A percentile compares a stretch with the other conserved stretches of the same genome.
These are phyloP conservation scores for Withania somnifera DNA, from an alignment of 305 asterid species.

Conservation along the genomic window DNA sequence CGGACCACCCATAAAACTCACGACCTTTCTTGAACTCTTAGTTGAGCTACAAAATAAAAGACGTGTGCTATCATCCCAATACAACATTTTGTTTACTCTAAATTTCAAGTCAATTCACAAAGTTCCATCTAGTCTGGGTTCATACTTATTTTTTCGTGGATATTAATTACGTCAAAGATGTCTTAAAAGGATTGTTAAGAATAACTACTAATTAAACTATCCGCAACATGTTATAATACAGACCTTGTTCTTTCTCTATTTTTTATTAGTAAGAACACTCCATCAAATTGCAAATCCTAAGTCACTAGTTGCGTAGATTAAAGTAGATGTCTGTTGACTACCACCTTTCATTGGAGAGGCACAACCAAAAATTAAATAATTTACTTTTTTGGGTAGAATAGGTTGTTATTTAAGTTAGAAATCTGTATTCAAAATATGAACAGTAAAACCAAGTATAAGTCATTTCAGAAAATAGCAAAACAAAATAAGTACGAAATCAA, in stretches of 20 bases:
- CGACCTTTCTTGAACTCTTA: constrained; percentile 74
- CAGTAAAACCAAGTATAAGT: too few relatives aligned
- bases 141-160: neutral
- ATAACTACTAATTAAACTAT: neutral
- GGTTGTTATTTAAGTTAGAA: too few relatives aligned
- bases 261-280: neutral
- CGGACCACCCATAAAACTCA: constrained; percentile 94
- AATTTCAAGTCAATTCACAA: neutral
- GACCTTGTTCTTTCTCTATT: neutral
- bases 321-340: neutral
- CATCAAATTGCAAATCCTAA: neutral
- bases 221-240: neutral
- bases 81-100: neutral
- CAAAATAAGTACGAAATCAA: too few relatives aligned
- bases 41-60: constrained; percentile 43
- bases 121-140: neutral
- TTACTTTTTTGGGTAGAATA: neutral
- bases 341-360: neutral
- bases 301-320: neutral
- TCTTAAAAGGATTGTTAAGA: neutral
- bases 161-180: neutral
- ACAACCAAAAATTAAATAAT: neutral
- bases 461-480: too few relatives aligned
- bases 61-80: neutral
- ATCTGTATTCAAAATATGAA: too few relatives aligned